These are phyloP conservation scores for Rubus idaeus DNA, from an alignment of 306 rosid genomes.

Conservation along the genomic window DNA sequence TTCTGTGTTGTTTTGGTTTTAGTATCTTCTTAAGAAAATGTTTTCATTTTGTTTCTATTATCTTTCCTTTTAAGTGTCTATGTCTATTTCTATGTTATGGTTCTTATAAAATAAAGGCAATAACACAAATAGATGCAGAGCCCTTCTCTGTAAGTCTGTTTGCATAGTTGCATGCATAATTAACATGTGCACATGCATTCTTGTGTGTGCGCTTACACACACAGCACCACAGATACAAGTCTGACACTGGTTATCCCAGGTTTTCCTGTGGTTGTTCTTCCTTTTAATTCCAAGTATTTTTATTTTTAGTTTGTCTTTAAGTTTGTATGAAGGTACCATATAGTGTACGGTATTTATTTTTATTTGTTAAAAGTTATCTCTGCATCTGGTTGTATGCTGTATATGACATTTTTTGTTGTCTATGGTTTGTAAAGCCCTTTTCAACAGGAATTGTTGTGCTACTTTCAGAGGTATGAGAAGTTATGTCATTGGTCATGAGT, in stretches of 20 bases:
- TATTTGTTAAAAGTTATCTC: background rate
- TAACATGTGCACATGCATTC: slow-evolving; percentile 3
- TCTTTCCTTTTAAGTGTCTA: background rate
- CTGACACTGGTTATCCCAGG: background rate
- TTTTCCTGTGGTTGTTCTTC: background rate
- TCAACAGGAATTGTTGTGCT: slow-evolving; percentile 24
- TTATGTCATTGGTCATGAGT: slow-evolving; percentile 12
- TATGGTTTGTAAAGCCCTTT: slow-evolving; percentile 18
- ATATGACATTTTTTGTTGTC: slow-evolving; percentile 23
- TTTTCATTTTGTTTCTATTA: background rate
- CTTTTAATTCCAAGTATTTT: background rate
- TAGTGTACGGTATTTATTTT: background rate
- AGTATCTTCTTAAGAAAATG: background rate
- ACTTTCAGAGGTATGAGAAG: slow-evolving; percentile 24
- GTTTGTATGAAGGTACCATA: background rate
- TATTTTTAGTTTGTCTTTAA: background rate
- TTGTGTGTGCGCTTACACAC: background rate
- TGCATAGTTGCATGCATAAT: background rate
- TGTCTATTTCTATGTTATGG: background rate
- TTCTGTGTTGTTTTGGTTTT: slow-evolving; percentile 14
- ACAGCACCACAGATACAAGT: too few species aligned
- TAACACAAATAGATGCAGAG: background rate
- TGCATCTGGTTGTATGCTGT: slow-evolving; percentile 6
- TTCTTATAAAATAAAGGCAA: background rate
- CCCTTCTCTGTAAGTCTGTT: background rate